Evolutionary conservation across 129 eudicot species (phyloP), one percentile per base, ranked within the genome.

Genomic region (Flaveria bidentis): DNA sequence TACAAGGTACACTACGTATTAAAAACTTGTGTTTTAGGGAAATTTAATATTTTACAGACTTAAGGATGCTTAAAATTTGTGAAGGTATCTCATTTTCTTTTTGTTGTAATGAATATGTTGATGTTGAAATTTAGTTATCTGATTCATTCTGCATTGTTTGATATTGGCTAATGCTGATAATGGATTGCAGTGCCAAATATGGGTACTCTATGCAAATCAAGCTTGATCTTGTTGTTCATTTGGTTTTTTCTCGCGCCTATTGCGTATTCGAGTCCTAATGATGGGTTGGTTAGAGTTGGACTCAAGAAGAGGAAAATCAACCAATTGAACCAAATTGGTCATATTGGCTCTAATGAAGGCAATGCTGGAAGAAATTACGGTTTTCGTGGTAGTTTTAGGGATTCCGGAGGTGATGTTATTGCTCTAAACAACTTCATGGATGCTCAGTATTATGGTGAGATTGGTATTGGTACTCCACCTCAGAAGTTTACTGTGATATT

Each of bases 381-480:
- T 50, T 1, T 61, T 9, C 55, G 17, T 76, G 73, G 52, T 36
- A 51, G 65, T 69, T 58, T 57, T 0, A 30, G 76, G 47, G 75
- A 62, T 76, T 79, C 86, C 5, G 77, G 49, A 14, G 1, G 58
- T 39, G 91, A 87, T 12, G 67, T 42, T 47, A 58, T 88, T 4
- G 23, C 82, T 62, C 72, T 88, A 73, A 80, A 72, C 47, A 88
- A 88, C 71, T 88, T 85, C 61, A 17, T 87, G 87, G 88, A 84
- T 77, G 83, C 91, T 76, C 91, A 87, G 71, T 87, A 84, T 74
- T 85, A 73, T 80, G 92, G 87, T 61, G 89, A 82, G 77, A 88
- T 88, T 75, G 89, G 92, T 52, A 75, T 88, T 18, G 92, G 92
- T 17, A 76, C 89, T 50, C 92, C 92, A 1, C 85, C 92, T 20